These are phyloP conservation scores for Fusarium buharicum DNA, from an alignment of 2,329 filamentous ascomycete genomes.

Conservation along the genomic window DNA sequence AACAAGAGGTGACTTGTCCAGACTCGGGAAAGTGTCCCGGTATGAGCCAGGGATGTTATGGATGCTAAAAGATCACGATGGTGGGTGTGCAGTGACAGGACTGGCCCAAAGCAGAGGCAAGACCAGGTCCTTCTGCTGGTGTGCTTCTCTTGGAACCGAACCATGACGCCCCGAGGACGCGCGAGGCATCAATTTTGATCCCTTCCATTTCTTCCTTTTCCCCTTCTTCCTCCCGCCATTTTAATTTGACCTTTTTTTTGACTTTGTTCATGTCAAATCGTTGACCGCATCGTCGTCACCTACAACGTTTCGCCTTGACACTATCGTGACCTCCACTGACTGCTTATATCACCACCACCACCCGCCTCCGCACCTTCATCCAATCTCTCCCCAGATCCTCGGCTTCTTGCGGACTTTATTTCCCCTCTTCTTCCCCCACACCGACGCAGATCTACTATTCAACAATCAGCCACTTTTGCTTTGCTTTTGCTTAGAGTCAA, in stretches of 20 bases:
- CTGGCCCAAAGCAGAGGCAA: slow-evolving; percentile 10
- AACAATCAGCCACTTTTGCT: slow-evolving; percentile 14
- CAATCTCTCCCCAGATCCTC: slow-evolving; percentile 35
- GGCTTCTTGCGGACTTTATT: slow-evolving; percentile 26
- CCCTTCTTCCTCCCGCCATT: slow-evolving; percentile 30
- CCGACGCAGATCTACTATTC: slow-evolving; percentile 30
- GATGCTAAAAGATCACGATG: slow-evolving; percentile 44
- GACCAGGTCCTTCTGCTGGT: slow-evolving; percentile 34
- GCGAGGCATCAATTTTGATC: slow-evolving; percentile 41
- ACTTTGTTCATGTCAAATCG: neutral
- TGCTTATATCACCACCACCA: slow-evolving; percentile 23
- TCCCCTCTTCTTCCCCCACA: slow-evolving; percentile 33
- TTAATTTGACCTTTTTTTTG: slow-evolving; percentile 8
- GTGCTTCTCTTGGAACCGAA: slow-evolving; percentile 39
- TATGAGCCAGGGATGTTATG: slow-evolving; percentile 41
- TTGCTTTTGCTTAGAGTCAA: neutral
- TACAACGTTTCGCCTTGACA: neutral
- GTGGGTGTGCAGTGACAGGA: slow-evolving; percentile 44
- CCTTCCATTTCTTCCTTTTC: slow-evolving; percentile 33
- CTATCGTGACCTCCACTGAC: slow-evolving; percentile 5
- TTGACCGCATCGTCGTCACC: slow-evolving; percentile 18
- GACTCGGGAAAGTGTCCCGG: slow-evolving; percentile 38
- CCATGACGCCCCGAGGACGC: slow-evolving; percentile 44
- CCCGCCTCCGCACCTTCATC: slow-evolving; percentile 13
- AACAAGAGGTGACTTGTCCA: slow-evolving; percentile 31